Evolutionary conservation across 1,284 basidiomycete species (phyloP), one percentile per base, ranked within the genome.

Genomic region (Cystobasidiaceae sp.): DNA sequence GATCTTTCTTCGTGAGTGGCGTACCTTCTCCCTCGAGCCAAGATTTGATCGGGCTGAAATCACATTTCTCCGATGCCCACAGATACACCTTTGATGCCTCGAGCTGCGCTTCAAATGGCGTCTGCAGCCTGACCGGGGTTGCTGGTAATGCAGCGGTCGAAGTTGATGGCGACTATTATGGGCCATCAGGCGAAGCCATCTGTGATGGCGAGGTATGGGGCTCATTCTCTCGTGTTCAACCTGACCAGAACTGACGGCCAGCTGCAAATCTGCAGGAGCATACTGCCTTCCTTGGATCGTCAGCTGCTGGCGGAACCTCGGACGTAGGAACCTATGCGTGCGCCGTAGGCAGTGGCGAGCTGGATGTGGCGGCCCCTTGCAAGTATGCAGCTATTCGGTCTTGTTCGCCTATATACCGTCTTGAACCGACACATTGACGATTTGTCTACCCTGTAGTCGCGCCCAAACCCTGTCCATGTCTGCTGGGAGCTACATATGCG

Each of bases 1-100:
- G 48, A 51, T 33, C 60, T 62, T 34, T 62, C 60, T n/a, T 62
- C 60, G 60, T 62, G 28, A 39, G 59, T 52, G 21, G 39, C 43
- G 17, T 23, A 11, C 48, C 49, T 23, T 30, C 27, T 27, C n/a
- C 28, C n/a, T 32, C 21, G 17, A 30, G 21, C 11, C 8, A 59
- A 34, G 54, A 23, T n/a, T n/a, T 33, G 54, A 56, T 56, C 54
- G 54, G 44, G 39, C 19, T 28, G 45, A 15, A 41, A 41, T 41
- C 39, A 41, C 39, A 2, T 41, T 41, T 19, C 21, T 19, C 2
- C 48, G 19, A 39, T 34, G 33, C 32, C 51, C 23, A 28, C 50
- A 62, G 60, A 34, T 62, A 62, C 30, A 62, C 60, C 37, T 62
- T 62, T 41, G 41, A 48, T 8, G 60, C 48, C 32, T 52, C 49